phyloP scores from a whole-genome alignment of 2,329 filamentous ascomycete genomes.

The Xylariaceae sp. region DNA sequence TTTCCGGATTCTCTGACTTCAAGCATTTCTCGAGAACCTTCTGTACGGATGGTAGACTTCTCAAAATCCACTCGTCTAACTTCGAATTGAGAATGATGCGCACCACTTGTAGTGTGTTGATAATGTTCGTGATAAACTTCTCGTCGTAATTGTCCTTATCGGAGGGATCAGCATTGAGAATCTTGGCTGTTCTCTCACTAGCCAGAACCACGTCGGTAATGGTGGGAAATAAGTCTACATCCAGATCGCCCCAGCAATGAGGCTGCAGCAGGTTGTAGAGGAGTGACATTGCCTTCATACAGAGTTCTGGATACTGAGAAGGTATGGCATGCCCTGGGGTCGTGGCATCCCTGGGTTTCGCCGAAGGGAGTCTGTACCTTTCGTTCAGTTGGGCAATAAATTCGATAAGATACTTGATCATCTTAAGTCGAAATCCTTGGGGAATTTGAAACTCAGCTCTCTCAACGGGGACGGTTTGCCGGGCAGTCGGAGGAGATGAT shows the following conservation, averaged over 20 bases:
- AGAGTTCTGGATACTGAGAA: constrained; percentile 74
- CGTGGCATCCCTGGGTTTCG: constrained; percentile 64
- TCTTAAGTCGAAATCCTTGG: constrained; percentile 71
- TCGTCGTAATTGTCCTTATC: constrained; percentile 80
- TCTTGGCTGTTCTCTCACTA: constrained; percentile 74
- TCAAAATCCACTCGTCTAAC: constrained; percentile 87
- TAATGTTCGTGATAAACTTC: constrained; percentile 83
- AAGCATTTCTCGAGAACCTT: constrained; percentile 90
- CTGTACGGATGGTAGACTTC: constrained; percentile 78
- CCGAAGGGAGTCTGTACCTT: constrained; percentile 77
- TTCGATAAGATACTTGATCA: constrained; percentile 93
- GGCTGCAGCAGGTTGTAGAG: constrained; percentile 85
- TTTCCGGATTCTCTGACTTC: constrained; percentile 85
- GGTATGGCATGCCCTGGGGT: constrained; percentile 56
- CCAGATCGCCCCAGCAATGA: constrained; percentile 89
- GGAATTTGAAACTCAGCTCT: constrained; percentile 73
- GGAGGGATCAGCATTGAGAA: constrained; percentile 63
- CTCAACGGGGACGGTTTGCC: constrained; percentile 55
- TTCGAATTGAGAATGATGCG: constrained; percentile 89
- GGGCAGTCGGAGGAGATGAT: constrained; percentile 61
- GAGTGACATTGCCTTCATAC: constrained; percentile 82
- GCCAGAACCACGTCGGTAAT: constrained; percentile 86
- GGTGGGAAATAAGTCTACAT: constrained; percentile 89
- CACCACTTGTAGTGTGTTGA: constrained; percentile 93
- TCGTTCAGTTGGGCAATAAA: constrained; percentile 93